Evolutionary conservation across 768 basidiomycete species (phyloP).

Genomic region (Naganishia antarctica): DNA sequence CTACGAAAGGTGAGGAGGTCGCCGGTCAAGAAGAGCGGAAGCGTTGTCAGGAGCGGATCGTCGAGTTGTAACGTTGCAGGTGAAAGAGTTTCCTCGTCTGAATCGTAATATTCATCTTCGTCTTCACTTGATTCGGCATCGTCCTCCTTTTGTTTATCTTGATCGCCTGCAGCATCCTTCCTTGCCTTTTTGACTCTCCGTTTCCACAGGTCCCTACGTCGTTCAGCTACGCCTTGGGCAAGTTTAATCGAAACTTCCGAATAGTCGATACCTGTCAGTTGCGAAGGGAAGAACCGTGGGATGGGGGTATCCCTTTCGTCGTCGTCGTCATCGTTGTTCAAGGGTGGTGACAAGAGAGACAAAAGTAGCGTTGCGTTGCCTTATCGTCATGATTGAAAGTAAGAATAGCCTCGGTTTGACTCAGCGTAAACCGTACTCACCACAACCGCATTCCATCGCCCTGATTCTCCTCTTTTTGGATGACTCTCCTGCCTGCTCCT

Average conservation of each 20-base stretch:
- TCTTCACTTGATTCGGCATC: slow-evolving; percentile 37
- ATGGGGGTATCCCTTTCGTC: slow-evolving; percentile 27
- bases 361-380: slow-evolving; percentile 51
- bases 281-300: slow-evolving; percentile 24
- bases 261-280: slow-evolving; percentile 52
- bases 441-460: slow-evolving; percentile 50
- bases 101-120: slow-evolving; percentile 33
- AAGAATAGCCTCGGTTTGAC: neutral
- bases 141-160: slow-evolving; percentile 22
- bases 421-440: neutral
- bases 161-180: slow-evolving; percentile 25
- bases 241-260: slow-evolving; percentile 47
- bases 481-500: neutral
- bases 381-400: neutral
- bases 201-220: slow-evolving; percentile 25
- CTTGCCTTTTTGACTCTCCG: slow-evolving; percentile 16
- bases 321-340: slow-evolving; percentile 38
- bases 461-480: slow-evolving; percentile 29
- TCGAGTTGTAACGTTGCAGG: slow-evolving; percentile 11
- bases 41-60: slow-evolving; percentile 5
- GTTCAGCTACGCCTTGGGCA: slow-evolving; percentile 38
- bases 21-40: slow-evolving; percentile 15
- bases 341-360: slow-evolving; percentile 37
- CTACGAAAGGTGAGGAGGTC: slow-evolving; percentile 14
- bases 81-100: slow-evolving; percentile 1